phyloP scores from a whole-genome alignment of 768 basidiomycete species.

The Russula sp. region DNA sequence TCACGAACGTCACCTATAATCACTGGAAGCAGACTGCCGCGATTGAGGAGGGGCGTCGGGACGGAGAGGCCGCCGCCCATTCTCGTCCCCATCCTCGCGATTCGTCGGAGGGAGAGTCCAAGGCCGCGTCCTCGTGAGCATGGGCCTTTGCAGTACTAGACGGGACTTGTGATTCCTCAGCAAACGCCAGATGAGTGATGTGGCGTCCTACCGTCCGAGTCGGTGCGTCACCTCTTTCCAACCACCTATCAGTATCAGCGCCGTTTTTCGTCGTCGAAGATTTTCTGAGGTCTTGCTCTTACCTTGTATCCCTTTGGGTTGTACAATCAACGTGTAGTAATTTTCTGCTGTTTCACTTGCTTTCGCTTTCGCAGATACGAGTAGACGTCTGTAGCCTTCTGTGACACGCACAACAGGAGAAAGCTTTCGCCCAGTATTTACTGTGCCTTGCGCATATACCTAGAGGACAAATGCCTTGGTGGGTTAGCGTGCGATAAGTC shows the following conservation, averaged over 20 bases:
- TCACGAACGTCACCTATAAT: conserved; percentile 38
- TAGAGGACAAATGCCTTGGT: not conserved
- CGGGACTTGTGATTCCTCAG: not conserved
- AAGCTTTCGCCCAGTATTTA: too few relatives aligned
- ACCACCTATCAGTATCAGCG: not conserved
- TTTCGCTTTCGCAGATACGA: not conserved
- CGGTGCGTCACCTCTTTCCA: not conserved
- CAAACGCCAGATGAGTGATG: not conserved
- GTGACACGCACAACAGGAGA: too few relatives aligned
- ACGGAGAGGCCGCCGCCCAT: not conserved
- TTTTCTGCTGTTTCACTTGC: not conserved
- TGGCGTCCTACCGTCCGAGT: not conserved
- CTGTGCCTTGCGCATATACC: too few relatives aligned
- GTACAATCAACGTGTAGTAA: not conserved
- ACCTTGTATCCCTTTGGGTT: not conserved
- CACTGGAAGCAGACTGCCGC: conserved; percentile 29
- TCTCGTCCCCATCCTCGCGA: not conserved
- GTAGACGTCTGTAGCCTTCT: too few relatives aligned
- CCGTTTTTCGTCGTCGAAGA: not conserved
- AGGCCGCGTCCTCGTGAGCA: not conserved
- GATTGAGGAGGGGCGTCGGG: not conserved
- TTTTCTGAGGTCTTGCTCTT: not conserved
- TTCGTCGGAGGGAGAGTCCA: not conserved
- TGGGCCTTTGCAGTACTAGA: not conserved
- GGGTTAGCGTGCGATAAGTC: not conserved